phyloP scores from a whole-genome alignment of 2,329 filamentous ascomycete species.

The Calonectria hongkongensis region DNA sequence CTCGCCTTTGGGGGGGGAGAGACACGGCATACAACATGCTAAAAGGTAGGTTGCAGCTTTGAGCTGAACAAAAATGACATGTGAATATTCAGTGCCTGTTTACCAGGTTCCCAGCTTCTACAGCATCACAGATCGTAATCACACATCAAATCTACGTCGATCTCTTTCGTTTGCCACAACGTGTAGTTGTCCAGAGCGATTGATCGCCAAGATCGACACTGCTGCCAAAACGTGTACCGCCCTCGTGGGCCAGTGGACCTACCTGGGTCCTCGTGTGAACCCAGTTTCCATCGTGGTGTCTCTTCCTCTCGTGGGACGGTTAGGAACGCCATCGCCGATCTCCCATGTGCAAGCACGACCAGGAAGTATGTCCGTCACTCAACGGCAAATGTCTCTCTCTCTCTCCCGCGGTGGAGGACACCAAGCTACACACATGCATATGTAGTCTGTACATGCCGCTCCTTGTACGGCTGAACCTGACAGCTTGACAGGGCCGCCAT shows the following conservation, averaged over 20 bases:
- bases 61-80: slow-evolving; percentile 14
- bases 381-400: slow-evolving; percentile 25
- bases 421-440: not conserved
- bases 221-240: slow-evolving; percentile 23
- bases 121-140: not conserved
- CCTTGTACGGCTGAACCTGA: slow-evolving; percentile 20
- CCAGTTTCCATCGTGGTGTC: slow-evolving; percentile 33
- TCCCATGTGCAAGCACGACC: slow-evolving; percentile 13
- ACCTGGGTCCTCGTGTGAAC: slow-evolving; percentile 1
- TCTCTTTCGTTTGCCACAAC: slow-evolving; percentile 10
- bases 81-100: slow-evolving; percentile 3
- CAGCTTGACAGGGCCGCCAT: slow-evolving; percentile 10
- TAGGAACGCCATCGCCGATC: not conserved
- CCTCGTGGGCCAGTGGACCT: slow-evolving; percentile 13
- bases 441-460: not conserved
- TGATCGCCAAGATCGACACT: slow-evolving; percentile 21
- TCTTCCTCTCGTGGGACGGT: slow-evolving; percentile 30
- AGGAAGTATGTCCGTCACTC: slow-evolving; percentile 9
- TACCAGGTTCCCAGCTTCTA: not conserved
- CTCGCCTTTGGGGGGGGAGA: not conserved
- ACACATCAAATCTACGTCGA: slow-evolving; percentile 18
- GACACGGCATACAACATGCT: slow-evolving; percentile 17
- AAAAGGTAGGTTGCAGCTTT: not conserved
- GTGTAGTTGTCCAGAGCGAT: not conserved
- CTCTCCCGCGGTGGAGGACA: slow-evolving; percentile 11